Evolutionary conservation across 164 flowering plant species (phyloP), one percentile per base, ranked within the genome.

Genomic region (Stephania yunnanensis): DNA sequence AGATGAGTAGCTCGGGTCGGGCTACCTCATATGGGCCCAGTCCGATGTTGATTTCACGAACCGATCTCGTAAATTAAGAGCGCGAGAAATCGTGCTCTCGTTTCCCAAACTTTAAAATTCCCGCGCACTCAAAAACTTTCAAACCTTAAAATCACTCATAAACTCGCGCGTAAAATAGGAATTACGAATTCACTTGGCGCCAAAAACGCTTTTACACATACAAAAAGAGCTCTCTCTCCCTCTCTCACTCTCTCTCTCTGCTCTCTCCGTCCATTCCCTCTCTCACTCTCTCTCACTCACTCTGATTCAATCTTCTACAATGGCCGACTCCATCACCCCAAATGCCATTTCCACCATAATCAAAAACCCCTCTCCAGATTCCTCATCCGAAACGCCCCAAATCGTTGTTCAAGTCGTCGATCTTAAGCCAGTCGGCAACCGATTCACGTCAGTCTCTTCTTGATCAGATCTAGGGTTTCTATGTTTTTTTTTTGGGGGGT

Each of bases 321-420:
- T 90, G 97, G 84, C 83, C 72, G 79, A 80, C 74, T 67, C 81
- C 0, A 84, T 88, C 52, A 93, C 86, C 76, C 89, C 85, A 73
- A 83, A 88, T 78, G 99, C 91, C 5, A 85, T 96, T 22, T 86
- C 92, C 22, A 84, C 82, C 12, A 80, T 96, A 0, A 72, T 88
- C 2, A 78, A 89, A 8, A 89, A 88, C 86, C 95, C 97, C 25
- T 85, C 91, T 17, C 94, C 93, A 0, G 94, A 91, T 75, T 83
- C 95, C 1, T 80, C 86, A 7, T 66, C 86, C 7, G 86, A 81
- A 30, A 46, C 85, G 22, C 90, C 97, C 0, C 92, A 88, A 30
- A 74, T 93, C 36, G 80, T 93, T 36, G 86, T 95, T 52, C 99
- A 93, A 78, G 90, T 92, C 36, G 71, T 92, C 64, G 96, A 93